Evolutionary conservation across 208 protist genomes (phyloP), one percentile per base, ranked within the genome.

Genomic region (Trypanosoma boissoni): DNA sequence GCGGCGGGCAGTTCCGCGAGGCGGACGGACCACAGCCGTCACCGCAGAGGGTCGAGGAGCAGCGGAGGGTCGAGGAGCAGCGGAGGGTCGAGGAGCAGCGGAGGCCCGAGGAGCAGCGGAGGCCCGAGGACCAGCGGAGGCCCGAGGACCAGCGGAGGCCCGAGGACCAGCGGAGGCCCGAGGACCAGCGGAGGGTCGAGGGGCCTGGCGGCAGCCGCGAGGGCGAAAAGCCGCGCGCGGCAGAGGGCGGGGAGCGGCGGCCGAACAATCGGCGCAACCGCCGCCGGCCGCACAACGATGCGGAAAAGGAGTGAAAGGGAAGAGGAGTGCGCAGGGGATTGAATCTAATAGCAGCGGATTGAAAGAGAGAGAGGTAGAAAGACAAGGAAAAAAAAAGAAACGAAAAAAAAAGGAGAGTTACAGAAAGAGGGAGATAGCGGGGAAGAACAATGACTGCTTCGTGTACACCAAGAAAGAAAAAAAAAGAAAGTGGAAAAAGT

Each of bases 271-370:
- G 59, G 12, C 59, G 59, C 12, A 49, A 55, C 36, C 39, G 28
- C 18, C 46, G 49, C n/a, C 59, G 59, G 27, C 59, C 59, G 7
- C 32, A 24, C 2, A 49, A 18, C 26, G 32, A 29, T 0, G n/a
- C 10, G n/a, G 57, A 51, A 27, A 45, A 23, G 45, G 29, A 62
- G 29, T 62, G 18, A 43, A n/a, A n/a, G n/a, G n/a, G n/a, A n/a
- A n/a, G n/a, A n/a, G n/a, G n/a, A n/a, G n/a, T n/a, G n/a, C 2
- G 29, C 3, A 2, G 4, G 26, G 31, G 34, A 39, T 39, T 12
- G 34, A 39, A 12, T 6, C 34, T 6, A 6, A 12, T 6, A 12
- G 34, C 8, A 12, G 12, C 34, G 34, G 12, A 39, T 39, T 6
- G 34, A 39, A 12, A 39, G 34, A 12, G 34, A 39, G 12, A 31